A percentile compares a stretch with the other conserved stretches of the same genome.
Evolutionary conservation across 768 basidiomycete species (phyloP).

Genomic region (Paxillus involutus): DNA sequence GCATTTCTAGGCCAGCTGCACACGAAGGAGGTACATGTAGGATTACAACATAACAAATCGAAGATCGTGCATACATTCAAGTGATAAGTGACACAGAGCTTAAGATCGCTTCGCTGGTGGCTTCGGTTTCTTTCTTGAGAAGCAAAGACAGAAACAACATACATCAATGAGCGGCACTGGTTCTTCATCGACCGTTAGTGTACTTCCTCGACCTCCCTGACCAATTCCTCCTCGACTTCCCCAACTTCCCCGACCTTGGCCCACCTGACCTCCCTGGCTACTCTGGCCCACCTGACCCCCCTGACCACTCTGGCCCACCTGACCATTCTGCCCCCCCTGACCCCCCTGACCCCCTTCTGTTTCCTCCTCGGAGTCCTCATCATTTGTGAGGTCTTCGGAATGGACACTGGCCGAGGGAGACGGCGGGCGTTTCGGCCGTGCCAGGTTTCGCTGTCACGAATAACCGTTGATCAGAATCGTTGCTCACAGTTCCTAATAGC

Average conservation of each 20-base stretch:
- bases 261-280: no score
- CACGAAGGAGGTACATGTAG: not conserved
- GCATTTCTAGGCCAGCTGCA: conserved; percentile 20
- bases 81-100: not conserved
- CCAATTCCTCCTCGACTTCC: no score
- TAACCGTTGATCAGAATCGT: not conserved
- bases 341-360: not conserved
- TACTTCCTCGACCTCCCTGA: not conserved
- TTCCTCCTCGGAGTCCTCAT: not conserved
- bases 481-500: no score
- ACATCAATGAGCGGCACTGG: not conserved
- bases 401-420: not conserved
- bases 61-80: not conserved
- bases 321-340: no score
- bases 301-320: no score
- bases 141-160: not conserved
- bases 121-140: not conserved
- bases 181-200: not conserved
- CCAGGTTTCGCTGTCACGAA: not conserved
- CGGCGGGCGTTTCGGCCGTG: not conserved
- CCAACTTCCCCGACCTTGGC: no score
- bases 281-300: no score
- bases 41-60: not conserved
- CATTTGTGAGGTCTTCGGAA: not conserved
- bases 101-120: not conserved